Percentiles rank a stretch among this genome's conserved stretches.
Evolutionary conservation across 371 early-diverging fungal genomes (phyloP).

Genomic region (Haplosporangium sp.): DNA sequence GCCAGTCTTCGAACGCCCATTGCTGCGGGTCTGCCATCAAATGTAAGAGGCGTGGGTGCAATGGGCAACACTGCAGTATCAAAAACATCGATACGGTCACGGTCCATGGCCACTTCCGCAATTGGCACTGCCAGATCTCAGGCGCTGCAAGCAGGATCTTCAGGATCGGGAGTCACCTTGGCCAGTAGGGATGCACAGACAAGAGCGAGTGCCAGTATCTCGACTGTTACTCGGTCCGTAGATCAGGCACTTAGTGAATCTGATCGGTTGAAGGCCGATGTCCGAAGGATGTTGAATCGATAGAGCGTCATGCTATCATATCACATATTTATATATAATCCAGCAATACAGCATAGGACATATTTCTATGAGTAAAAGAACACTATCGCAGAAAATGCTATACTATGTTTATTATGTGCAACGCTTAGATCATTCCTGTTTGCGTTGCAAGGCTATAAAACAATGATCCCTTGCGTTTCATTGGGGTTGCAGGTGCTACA

Average conservation of each 20-base stretch:
- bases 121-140: slow-evolving; percentile 42
- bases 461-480: slow-evolving; percentile 47
- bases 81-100: slow-evolving; percentile 35
- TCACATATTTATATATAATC: neutral
- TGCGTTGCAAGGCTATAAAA: slow-evolving; percentile 35
- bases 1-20: slow-evolving; percentile 41
- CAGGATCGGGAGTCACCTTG: slow-evolving; percentile 14
- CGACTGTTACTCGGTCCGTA: slow-evolving; percentile 24
- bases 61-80: slow-evolving; percentile 45
- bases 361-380: neutral
- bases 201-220: slow-evolving; percentile 43
- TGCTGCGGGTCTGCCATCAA: slow-evolving; percentile 47
- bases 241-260: slow-evolving; percentile 50
- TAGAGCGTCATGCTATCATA: neutral
- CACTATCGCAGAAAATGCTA: neutral
- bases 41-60: slow-evolving; percentile 23
- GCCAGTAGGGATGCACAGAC: slow-evolving; percentile 40
- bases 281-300: slow-evolving; percentile 45
- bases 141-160: slow-evolving; percentile 21
- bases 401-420: neutral
- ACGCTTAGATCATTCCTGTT: slow-evolving; percentile 20
- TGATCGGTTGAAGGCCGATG: slow-evolving; percentile 42
- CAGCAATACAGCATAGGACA: neutral
- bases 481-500: slow-evolving; percentile 31
- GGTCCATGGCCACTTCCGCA: slow-evolving; percentile 40